Conservation (phyloP, 2,329 filamentous ascomycete species). For the Bimuria novae-zelandiae region DNA sequence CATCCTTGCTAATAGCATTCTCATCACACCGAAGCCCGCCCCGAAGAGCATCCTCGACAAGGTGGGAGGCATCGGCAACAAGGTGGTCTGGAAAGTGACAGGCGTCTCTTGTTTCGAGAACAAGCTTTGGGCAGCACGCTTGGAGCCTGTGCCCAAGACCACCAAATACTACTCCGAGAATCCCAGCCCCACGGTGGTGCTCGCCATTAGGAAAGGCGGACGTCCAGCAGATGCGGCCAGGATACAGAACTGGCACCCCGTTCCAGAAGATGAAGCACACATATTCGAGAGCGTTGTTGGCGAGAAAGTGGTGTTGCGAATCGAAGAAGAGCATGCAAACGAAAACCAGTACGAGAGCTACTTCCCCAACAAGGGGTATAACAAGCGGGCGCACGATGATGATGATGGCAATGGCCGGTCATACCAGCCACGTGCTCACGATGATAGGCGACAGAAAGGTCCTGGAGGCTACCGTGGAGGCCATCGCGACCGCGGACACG, state of each 20-base stretch:
- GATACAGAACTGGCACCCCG: conserved; percentile 82
- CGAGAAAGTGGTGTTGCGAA: conserved; percentile 81
- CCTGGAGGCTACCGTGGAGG: conserved; percentile 36
- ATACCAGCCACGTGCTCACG: conserved; percentile 29
- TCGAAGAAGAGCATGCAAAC: conserved; percentile 69
- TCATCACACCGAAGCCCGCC: conserved; percentile 82
- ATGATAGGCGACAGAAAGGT: conserved; percentile 29
- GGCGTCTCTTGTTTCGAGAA: conserved; percentile 76
- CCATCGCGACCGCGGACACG: conserved; percentile 39
- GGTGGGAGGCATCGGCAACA: conserved; percentile 84
- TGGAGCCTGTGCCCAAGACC: conserved; percentile 71
- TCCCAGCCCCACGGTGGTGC: conserved; percentile 75
- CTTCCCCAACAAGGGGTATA: conserved; percentile 63
- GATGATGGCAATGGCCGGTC: conserved; percentile 54
- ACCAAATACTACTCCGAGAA: conserved; percentile 76
- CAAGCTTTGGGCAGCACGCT: conserved; percentile 82
- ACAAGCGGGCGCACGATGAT: conserved; percentile 37
- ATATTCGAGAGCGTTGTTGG: conserved; percentile 82
- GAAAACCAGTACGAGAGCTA: conserved; percentile 68
- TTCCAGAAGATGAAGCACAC: conserved; percentile 71
- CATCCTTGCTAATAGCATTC: conserved; percentile 83
- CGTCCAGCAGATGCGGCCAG: conserved; percentile 78
- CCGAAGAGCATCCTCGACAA: conserved; percentile 75
- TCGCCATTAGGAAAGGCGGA: conserved; percentile 76
- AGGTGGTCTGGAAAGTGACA: conserved; percentile 81